Conservation (phyloP, 305 asterid genomes). For the Ilex paraguariensis region DNA sequence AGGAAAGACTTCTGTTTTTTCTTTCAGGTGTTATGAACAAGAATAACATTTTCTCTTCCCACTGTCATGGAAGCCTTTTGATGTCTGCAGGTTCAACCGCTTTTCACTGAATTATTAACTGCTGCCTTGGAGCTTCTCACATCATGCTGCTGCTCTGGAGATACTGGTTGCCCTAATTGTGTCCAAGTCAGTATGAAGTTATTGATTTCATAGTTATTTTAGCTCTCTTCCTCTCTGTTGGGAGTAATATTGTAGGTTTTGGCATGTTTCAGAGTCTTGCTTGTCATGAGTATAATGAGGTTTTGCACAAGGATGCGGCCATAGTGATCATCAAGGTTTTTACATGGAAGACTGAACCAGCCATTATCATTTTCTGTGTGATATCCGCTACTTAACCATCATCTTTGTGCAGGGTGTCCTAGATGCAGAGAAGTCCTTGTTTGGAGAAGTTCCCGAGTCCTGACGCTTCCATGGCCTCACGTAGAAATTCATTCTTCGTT, state of each 20-base stretch:
- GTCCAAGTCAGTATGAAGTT: conserved; percentile 53
- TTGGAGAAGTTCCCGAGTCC: conserved; percentile 10
- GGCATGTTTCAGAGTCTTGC: conserved; percentile 48
- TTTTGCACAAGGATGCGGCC: conserved; percentile 92
- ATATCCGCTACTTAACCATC: conserved; percentile 8
- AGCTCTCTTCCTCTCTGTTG: conserved; percentile 2
- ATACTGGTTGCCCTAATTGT: conserved; percentile 87
- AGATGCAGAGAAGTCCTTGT: conserved; percentile 37
- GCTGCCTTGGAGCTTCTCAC: conserved; percentile 82
- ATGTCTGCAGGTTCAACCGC: conserved; percentile 61
- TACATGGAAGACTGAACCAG: not conserved
- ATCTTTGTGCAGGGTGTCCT: conserved; percentile 44
- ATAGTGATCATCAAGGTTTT: conserved; percentile 75
- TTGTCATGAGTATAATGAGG: conserved; percentile 82
- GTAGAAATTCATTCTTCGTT: too few relatives aligned
- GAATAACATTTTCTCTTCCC: too few relatives aligned
- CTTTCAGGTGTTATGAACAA: too few relatives aligned
- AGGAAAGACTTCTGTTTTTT: too few relatives aligned
- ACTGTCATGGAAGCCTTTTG: not conserved
- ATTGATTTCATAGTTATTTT: not conserved
- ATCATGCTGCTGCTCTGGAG: conserved; percentile 75
- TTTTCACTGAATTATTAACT: conserved; percentile 57
- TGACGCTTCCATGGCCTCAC: conserved; percentile 8
- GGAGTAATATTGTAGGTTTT: conserved; percentile 11
- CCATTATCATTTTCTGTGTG: not conserved